Conservation (phyloP, 495 filamentous ascomycete genomes). For the Mytilinidion resinicola region DNA sequence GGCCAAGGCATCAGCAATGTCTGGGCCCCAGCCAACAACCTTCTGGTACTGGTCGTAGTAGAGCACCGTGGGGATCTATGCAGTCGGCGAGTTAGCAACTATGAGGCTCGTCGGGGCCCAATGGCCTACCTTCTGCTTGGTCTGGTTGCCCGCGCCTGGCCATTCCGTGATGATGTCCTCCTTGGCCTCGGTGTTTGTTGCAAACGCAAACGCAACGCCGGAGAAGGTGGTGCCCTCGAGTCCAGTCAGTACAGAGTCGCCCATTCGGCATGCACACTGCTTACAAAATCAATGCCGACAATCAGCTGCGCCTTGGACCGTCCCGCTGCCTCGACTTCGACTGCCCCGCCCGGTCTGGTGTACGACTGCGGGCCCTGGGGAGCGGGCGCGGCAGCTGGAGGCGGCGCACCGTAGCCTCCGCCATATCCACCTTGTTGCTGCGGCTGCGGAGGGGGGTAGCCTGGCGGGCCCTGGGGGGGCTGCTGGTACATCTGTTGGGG, state of each 20-base stretch:
- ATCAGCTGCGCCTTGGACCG: slow-evolving; percentile 75
- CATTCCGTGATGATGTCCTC: slow-evolving; percentile 75
- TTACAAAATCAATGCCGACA: slow-evolving; percentile 75
- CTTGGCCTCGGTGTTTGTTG: slow-evolving; percentile 70
- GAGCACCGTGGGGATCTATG: slow-evolving; percentile 64
- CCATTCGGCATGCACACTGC: slow-evolving; percentile 29
- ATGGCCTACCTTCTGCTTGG: slow-evolving; percentile 61
- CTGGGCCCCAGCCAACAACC: slow-evolving; percentile 70
- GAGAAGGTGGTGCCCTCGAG: slow-evolving; percentile 67
- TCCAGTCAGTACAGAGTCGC: background rate
- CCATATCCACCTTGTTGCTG: slow-evolving; percentile 11
- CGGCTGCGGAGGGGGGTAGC: slow-evolving; percentile 30
- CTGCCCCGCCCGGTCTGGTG: slow-evolving; percentile 41
- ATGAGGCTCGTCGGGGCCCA: background rate
- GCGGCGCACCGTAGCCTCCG: slow-evolving; percentile 15
- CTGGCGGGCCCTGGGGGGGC: slow-evolving; percentile 27
- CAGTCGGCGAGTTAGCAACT: background rate
- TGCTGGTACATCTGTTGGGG: slow-evolving; percentile 30
- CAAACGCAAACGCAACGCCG: slow-evolving; percentile 67
- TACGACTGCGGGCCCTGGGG: slow-evolving; percentile 16
- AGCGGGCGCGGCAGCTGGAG: slow-evolving; percentile 19
- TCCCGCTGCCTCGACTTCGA: slow-evolving; percentile 82
- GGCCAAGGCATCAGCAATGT: slow-evolving; percentile 67
- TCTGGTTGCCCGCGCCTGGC: slow-evolving; percentile 68
- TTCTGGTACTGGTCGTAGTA: slow-evolving; percentile 75